Evolutionary conservation across 495 filamentous ascomycete genomes (phyloP), one percentile per base, ranked within the genome.

Genomic region (Parmelia sp.): DNA sequence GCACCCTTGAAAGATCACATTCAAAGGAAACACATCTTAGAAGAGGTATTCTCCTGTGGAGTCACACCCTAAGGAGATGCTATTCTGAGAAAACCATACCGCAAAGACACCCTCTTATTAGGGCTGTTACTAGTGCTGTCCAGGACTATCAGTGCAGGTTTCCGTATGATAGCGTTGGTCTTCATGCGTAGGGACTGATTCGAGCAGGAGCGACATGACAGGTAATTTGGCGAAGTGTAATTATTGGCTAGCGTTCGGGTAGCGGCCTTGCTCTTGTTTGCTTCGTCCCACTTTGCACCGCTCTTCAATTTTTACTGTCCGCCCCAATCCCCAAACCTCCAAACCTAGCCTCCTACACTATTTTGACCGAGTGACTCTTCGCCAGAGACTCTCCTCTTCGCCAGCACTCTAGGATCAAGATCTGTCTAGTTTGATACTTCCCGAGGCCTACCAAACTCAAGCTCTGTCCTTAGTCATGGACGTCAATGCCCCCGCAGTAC

Each of bases 131-230:
- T n/a, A n/a, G n/a, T n/a, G n/a, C n/a, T n/a, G n/a, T n/a, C n/a
- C n/a, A n/a, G n/a, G n/a, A n/a, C n/a, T n/a, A n/a, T n/a, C n/a
- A n/a, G n/a, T n/a, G n/a, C n/a, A n/a, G n/a, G n/a, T n/a, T n/a
- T 47, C 10, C 57, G 47, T 55, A 62, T 66, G 51, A 17, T 66
- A 3, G 59, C 47, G 19, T 45, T 62, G 58, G 31, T 62, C 15
- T 55, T 45, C 25, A 27, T 33, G 36, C 31, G 36, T 12, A 33
- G 4, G 39, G 33, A 21, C 3, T 11, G 3, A 4, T 19, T 33
- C 11, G 21, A 55, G 51, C 29, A 33, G 17, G 27, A 33, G 27
- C 51, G 8, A 33, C 8, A 6, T 53, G 27, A 33, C 2, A 53
- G 51, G 51, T 33, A 33, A n/a, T 21, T 9, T 21, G 17, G 6